Conservation (phyloP, 2,329 filamentous ascomycete species). For the Aspergillus amoenus region DNA sequence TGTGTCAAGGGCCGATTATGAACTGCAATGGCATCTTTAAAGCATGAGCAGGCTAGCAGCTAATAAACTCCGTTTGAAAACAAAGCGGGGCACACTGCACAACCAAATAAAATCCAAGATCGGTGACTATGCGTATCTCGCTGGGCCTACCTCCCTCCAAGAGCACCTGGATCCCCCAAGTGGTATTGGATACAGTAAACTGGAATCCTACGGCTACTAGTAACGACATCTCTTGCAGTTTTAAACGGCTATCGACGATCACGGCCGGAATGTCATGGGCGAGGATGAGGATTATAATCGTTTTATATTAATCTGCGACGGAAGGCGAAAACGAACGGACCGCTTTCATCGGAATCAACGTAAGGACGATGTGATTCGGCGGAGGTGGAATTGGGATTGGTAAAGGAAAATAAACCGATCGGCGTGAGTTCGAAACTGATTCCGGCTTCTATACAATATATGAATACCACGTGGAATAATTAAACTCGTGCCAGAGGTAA, state of each 20-base stretch:
- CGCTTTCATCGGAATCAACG: constrained; percentile 22
- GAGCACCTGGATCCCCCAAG: neutral
- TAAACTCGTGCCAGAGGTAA: constrained; percentile 6
- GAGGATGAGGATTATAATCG: constrained; percentile 19
- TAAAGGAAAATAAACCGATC: constrained; percentile 22
- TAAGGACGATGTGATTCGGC: constrained; percentile 25
- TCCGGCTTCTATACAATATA: constrained; percentile 30
- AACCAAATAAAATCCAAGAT: neutral
- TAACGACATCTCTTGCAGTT: neutral
- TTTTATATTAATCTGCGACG: constrained; percentile 26
- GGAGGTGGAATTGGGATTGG: constrained; percentile 13
- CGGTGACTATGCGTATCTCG: neutral
- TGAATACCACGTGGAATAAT: constrained; percentile 25
- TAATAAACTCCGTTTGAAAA: neutral
- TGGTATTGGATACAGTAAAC: neutral
- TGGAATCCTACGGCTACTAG: constrained; percentile 11
- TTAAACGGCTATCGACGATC: constrained; percentile 4
- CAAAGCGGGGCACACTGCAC: no score
- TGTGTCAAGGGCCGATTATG: no score
- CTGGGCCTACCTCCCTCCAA: neutral
- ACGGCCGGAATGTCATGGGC: constrained; percentile 17
- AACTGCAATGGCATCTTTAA: no score
- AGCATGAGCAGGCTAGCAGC: no score
- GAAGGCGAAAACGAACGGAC: constrained; percentile 24
- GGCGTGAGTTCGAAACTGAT: constrained; percentile 27